Conservation (phyloP, 768 basidiomycete species). For the Hysterangium stoloniferum region DNA sequence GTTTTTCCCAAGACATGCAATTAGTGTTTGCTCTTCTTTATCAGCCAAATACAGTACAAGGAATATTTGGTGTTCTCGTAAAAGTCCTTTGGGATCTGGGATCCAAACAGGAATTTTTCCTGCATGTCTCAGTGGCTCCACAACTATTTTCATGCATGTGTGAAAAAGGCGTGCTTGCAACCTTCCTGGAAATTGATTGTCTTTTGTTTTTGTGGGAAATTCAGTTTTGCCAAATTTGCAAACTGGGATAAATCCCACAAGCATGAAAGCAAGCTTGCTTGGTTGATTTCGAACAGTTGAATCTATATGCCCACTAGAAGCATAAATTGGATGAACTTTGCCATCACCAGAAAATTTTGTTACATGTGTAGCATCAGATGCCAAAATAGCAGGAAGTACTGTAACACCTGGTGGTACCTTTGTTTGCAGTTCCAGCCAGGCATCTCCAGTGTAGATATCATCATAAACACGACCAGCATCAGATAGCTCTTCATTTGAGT, state of each 20-base stretch:
- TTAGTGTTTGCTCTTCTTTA: background rate
- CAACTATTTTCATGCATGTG: conserved; percentile 25
- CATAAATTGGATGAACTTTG: conserved; percentile 35
- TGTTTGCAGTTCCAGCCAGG: background rate
- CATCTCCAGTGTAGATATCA: background rate
- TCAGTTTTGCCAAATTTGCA: conserved; percentile 21
- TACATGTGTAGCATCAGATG: conserved; percentile 1
- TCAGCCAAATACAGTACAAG: conserved; percentile 24
- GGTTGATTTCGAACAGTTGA: conserved; percentile 33
- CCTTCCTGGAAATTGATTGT: conserved; percentile 26
- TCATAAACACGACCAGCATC: background rate
- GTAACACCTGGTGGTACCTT: background rate
- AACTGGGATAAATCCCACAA: conserved; percentile 35
- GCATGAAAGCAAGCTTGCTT: conserved; percentile 24
- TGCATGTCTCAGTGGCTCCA: conserved; percentile 24
- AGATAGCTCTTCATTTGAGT: background rate
- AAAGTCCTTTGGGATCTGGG: conserved; percentile 28
- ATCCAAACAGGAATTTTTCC: conserved; percentile 24
- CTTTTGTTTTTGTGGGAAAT: conserved; percentile 35
- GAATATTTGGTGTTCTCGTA: conserved; percentile 29
- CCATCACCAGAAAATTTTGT: conserved; percentile 6
- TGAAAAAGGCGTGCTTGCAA: conserved; percentile 28
- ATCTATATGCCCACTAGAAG: conserved; percentile 35
- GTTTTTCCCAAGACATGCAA: conserved; percentile 9
- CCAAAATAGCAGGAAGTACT: background rate